Conservation (phyloP, 1,139 yeast genomes). For the Suhomyces choctaworum region DNA sequence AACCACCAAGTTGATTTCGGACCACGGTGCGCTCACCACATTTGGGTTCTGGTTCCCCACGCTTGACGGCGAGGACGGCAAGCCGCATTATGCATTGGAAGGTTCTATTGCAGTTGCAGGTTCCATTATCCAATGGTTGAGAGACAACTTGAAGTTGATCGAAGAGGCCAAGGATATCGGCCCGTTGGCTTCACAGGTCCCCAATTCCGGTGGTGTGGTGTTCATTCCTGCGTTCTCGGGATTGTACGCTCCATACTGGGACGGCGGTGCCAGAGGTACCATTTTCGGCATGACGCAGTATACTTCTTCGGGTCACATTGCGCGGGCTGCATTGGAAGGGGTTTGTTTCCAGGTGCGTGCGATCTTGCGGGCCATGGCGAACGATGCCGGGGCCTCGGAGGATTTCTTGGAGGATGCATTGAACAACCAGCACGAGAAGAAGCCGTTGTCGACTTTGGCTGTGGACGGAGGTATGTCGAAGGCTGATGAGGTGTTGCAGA, state of each 20-base stretch:
- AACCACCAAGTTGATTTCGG: constrained; percentile 57
- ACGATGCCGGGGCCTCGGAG: constrained; percentile 66
- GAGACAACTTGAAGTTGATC: constrained; percentile 85
- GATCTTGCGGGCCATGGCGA: constrained; percentile 85
- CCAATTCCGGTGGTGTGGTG: constrained; percentile 86
- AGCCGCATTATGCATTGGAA: constrained; percentile 87
- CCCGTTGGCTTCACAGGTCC: constrained; percentile 80
- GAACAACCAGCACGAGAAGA: constrained; percentile 41
- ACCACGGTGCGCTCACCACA: constrained; percentile 85
- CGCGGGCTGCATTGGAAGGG: constrained; percentile 93
- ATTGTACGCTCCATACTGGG: constrained; percentile 95
- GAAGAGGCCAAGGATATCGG: constrained; percentile 86
- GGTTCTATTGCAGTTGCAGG: constrained; percentile 98
- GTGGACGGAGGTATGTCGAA: constrained; percentile 97
- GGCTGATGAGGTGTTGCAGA: constrained; percentile 89
- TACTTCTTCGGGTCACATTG: constrained; percentile 83
- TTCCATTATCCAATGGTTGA: constrained; percentile 89
- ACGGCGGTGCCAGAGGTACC: constrained; percentile 88
- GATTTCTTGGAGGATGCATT: constrained; percentile 48
- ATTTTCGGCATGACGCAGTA: constrained; percentile 91
- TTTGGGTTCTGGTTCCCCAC: constrained; percentile 87
- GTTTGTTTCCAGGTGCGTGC: constrained; percentile 94
- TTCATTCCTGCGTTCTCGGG: constrained; percentile 96
- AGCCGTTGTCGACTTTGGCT: constrained; percentile 58
- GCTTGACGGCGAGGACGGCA: constrained; percentile 48